A percentile compares a stretch with the other conserved stretches of the same genome.
These are phyloP conservation scores for Collariella sp. DNA, from an alignment of 495 filamentous ascomycete genomes.

Conservation along the genomic window DNA sequence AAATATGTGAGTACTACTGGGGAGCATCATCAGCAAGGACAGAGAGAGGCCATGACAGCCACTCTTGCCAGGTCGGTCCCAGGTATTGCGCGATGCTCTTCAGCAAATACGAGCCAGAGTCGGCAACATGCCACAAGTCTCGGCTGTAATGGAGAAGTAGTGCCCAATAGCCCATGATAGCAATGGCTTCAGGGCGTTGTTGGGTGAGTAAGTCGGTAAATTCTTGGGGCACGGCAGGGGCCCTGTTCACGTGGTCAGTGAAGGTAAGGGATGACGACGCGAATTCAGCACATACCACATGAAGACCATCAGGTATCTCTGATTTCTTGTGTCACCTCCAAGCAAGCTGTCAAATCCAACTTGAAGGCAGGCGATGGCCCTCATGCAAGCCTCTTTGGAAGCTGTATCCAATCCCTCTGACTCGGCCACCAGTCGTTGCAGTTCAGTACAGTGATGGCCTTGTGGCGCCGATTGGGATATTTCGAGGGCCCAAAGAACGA, in stretches of 20 bases:
- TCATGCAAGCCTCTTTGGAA: conserved; percentile 24
- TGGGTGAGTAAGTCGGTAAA: conserved; percentile 22
- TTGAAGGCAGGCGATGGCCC: conserved; percentile 24
- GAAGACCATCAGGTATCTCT: conserved; percentile 28
- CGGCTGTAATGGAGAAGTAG: conserved; percentile 26
- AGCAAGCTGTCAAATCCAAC: conserved; percentile 27
- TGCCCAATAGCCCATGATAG: conserved; percentile 28
- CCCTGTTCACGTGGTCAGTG: conserved; percentile 6
- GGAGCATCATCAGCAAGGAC: conserved; percentile 21
- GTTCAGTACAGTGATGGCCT: conserved; percentile 16
- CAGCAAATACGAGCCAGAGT: conserved; percentile 28
- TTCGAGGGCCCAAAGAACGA: conserved; percentile 18
- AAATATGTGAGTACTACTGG: conserved; percentile 12
- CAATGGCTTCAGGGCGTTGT: conserved; percentile 22
- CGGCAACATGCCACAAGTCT: conserved; percentile 26
- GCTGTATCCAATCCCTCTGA: conserved; percentile 12
- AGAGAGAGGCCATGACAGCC: conserved; percentile 18
- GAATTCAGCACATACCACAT: conserved; percentile 14
- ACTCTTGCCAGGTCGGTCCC: conserved; percentile 25
- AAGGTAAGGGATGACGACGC: not conserved
- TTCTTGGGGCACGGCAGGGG: conserved; percentile 18
- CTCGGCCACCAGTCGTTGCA: conserved; percentile 14
- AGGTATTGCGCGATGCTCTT: conserved; percentile 29
- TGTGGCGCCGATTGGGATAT: conserved; percentile 5
- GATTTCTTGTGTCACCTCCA: conserved; percentile 8